These are phyloP conservation scores for Botryosphaeria dothidea DNA, from an alignment of 2,329 filamentous ascomycete species.

Conservation along the genomic window DNA sequence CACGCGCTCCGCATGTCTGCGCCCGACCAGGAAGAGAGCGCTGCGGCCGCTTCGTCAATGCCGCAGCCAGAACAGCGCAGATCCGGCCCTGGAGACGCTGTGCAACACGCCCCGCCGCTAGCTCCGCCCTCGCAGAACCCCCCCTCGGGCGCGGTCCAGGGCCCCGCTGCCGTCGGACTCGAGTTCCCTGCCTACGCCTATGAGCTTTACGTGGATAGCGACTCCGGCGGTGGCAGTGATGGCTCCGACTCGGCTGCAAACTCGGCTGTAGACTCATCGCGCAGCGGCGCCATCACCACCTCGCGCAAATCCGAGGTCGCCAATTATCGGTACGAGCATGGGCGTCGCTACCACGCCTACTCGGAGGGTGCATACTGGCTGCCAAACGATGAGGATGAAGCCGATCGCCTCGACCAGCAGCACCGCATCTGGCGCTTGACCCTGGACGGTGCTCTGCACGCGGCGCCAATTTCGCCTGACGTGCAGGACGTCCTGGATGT, in stretches of 20 bases:
- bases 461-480: conserved; percentile 29
- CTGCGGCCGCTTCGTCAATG: background rate
- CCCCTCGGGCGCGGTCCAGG: background rate
- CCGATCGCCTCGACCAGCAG: conserved; percentile 38
- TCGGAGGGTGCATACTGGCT: conserved; percentile 37
- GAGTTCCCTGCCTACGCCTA: conserved; percentile 3
- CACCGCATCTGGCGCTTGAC: conserved; percentile 40
- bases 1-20: background rate
- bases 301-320: conserved; percentile 38
- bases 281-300: conserved; percentile 24
- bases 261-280: background rate
- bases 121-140: background rate
- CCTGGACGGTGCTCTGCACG: conserved; percentile 37
- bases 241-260: conserved; percentile 3
- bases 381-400: conserved; percentile 40
- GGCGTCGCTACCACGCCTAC: conserved; percentile 39
- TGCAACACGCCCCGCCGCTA: background rate
- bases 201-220: conserved; percentile 8
- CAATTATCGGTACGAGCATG: conserved; percentile 39
- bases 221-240: background rate
- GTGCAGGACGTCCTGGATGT: conserved; percentile 29
- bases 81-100: background rate
- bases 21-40: background rate
- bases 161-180: background rate
- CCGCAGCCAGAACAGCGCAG: background rate